Evolutionary conservation across 495 filamentous ascomycete species (phyloP).

Genomic region (Penicillium manginii): DNA sequence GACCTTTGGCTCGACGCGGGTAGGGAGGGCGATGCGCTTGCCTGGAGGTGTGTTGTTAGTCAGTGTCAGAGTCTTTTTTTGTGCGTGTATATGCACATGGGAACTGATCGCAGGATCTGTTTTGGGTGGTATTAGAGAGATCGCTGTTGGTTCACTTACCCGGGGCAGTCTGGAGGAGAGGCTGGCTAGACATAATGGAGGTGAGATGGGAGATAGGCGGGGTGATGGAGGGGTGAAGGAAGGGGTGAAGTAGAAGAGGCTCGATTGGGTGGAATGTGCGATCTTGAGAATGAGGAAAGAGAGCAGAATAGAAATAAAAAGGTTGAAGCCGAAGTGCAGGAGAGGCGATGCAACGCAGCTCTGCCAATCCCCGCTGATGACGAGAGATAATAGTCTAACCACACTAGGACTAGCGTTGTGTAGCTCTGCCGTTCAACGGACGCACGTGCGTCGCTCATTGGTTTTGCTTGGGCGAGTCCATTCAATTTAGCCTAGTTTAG

Average conservation of each 20-base stretch:
- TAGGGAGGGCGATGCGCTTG: slow-evolving; percentile 98
- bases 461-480: neutral
- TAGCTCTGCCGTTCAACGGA: slow-evolving; percentile 5
- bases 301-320: neutral
- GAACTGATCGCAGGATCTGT: neutral
- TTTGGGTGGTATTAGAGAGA: neutral
- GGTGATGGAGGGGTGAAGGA: neutral
- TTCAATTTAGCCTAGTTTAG: neutral
- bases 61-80: neutral
- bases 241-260: neutral
- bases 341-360: slow-evolving; percentile 3
- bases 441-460: slow-evolving; percentile 17
- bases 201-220: neutral
- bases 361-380: slow-evolving; percentile 20
- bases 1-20: slow-evolving; percentile 97
- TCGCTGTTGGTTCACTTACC: slow-evolving; percentile 27
- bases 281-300: neutral
- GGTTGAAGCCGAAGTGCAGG: slow-evolving; percentile 1
- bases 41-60: slow-evolving; percentile 49
- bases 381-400: slow-evolving; percentile 13
- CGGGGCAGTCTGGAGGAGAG: slow-evolving; percentile 88
- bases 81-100: slow-evolving; percentile 1
- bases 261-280: neutral
- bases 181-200: slow-evolving; percentile 84
- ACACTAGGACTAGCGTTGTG: slow-evolving; percentile 9